phyloP scores from a whole-genome alignment of 1,284 basidiomycete genomes.

The Pyrrhoderma lamaoense region DNA sequence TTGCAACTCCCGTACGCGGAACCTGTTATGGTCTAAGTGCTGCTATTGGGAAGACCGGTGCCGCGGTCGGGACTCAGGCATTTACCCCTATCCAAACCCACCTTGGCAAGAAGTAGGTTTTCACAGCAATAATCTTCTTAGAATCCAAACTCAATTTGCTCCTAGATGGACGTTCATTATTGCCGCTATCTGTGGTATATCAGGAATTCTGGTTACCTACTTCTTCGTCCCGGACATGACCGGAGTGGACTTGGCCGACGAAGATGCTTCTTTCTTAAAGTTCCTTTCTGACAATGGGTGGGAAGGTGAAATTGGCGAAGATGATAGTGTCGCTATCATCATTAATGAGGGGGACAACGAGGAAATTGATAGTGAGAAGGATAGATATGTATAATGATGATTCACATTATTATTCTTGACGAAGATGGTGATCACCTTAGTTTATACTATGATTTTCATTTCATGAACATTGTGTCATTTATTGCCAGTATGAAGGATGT shows the following conservation, averaged over 20 bases:
- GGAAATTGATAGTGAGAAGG: constrained; percentile 13
- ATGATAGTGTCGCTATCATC: constrained; percentile 34
- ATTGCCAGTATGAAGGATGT: no score
- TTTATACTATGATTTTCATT: no score
- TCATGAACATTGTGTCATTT: no score
- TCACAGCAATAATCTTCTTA: background rate
- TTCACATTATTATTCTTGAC: background rate
- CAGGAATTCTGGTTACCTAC: constrained; percentile 58
- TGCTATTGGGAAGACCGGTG: constrained; percentile 70
- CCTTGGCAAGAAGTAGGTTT: constrained; percentile 50
- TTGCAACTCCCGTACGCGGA: constrained; percentile 61
- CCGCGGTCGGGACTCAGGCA: constrained; percentile 69
- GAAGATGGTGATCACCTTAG: background rate
- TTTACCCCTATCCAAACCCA: constrained; percentile 70
- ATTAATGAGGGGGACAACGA: constrained; percentile 17
- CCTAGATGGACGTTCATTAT: constrained; percentile 65
- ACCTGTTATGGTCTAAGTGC: constrained; percentile 68
- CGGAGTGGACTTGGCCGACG: constrained; percentile 58
- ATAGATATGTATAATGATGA: constrained; percentile 4
- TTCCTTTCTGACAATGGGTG: constrained; percentile 61
- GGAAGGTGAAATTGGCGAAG: constrained; percentile 58
- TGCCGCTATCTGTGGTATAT: constrained; percentile 58
- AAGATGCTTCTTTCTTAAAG: constrained; percentile 54
- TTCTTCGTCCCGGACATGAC: constrained; percentile 68
- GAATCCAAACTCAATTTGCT: background rate